Percentiles rank a stretch among this genome's conserved stretches.
Conservation (phyloP, 768 basidiomycete genomes). For the Serendipita vermifera region DNA sequence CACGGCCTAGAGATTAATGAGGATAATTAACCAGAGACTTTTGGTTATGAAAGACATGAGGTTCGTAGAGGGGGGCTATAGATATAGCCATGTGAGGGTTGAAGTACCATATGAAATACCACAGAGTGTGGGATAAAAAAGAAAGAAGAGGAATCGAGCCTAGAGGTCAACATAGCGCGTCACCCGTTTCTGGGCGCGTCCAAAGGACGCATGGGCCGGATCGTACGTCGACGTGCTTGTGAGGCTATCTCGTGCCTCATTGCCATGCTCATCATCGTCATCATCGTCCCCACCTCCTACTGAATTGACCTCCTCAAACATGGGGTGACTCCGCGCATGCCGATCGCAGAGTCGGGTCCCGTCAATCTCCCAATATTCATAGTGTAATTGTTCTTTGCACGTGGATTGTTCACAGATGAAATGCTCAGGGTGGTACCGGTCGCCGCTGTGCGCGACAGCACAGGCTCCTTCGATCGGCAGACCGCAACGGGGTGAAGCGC, state of each 20-base stretch:
- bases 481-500: slow-evolving; percentile 62
- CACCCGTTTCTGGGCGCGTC: slow-evolving; percentile 1
- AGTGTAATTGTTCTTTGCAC: slow-evolving; percentile 43
- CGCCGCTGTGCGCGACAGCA: slow-evolving; percentile 69
- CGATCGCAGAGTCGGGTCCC: slow-evolving; percentile 75
- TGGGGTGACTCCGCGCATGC: slow-evolving; percentile 37
- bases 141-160: not conserved
- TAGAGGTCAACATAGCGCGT: slow-evolving; percentile 8
- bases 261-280: not conserved
- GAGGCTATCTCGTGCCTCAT: slow-evolving; percentile 3
- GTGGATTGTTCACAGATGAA: slow-evolving; percentile 59
- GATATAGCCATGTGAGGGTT: too few species aligned
- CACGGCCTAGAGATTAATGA: too few species aligned
- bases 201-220: not conserved
- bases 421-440: slow-evolving; percentile 80
- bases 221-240: not conserved
- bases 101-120: too few species aligned
- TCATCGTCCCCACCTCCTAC: not conserved
- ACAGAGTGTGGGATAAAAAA: not conserved
- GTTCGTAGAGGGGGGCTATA: too few species aligned
- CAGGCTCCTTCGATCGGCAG: slow-evolving; percentile 90
- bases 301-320: not conserved
- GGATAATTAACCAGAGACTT: too few species aligned
- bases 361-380: slow-evolving; percentile 83
- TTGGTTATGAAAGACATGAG: too few species aligned